These are phyloP conservation scores for Pseudonitzschia delicatissima DNA, from an alignment of 108 stramenopile species.

Conservation along the genomic window DNA sequence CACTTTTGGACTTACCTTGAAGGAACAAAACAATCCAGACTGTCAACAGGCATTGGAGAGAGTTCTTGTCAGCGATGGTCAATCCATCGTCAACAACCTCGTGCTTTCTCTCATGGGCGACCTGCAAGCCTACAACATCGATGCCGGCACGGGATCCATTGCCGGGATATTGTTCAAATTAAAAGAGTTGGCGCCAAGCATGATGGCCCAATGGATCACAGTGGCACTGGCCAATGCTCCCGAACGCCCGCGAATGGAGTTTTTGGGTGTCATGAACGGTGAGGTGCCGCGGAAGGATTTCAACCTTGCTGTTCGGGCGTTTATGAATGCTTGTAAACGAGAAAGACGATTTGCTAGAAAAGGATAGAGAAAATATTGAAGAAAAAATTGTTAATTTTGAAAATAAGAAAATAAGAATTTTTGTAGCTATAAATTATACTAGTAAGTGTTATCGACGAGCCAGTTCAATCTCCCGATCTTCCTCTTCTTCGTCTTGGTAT, in stretches of 20 bases:
- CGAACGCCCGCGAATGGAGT: constrained; percentile 52
- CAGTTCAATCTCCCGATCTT: constrained; percentile 31
- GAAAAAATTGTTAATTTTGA: background rate
- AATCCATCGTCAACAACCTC: constrained; percentile 66
- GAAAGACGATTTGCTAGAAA: constrained; percentile 44
- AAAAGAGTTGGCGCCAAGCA: constrained; percentile 54
- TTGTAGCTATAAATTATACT: too few relatives aligned
- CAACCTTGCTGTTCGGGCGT: constrained; percentile 59
- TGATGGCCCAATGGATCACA: constrained; percentile 69
- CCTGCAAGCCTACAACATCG: constrained; percentile 66
- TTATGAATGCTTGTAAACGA: constrained; percentile 59
- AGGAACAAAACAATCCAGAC: constrained; percentile 25
- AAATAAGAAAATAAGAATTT: too few relatives aligned
- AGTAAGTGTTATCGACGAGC: background rate
- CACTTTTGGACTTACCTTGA: constrained; percentile 56
- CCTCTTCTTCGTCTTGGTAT: constrained; percentile 42
- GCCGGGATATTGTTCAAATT: constrained; percentile 80
- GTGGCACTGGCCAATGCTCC: constrained; percentile 49
- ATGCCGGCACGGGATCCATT: constrained; percentile 60
- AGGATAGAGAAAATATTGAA: background rate
- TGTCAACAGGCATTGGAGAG: constrained; percentile 56
- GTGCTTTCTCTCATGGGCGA: constrained; percentile 72
- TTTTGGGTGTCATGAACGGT: constrained; percentile 47
- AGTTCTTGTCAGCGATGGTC: constrained; percentile 58
- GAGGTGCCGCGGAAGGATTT: constrained; percentile 70